Evolutionary conservation across 2,329 filamentous ascomycete genomes (phyloP).

Genomic region (Spiromastix sp.): DNA sequence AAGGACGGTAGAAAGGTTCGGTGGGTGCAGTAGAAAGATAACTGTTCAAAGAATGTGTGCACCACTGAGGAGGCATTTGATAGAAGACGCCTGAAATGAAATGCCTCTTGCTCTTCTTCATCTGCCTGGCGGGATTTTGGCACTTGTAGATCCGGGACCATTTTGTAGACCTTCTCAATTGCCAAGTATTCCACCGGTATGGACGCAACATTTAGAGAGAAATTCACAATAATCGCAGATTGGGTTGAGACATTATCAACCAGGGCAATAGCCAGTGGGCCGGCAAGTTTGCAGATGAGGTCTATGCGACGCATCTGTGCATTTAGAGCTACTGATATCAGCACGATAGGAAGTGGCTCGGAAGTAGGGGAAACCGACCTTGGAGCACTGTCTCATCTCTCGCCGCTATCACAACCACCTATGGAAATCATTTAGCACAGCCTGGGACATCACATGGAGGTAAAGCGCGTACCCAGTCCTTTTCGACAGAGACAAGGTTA

Average conservation of each 20-base stretch:
- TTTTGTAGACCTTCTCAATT: conserved; percentile 25
- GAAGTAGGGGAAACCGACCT: conserved; percentile 25
- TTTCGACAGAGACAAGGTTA: conserved; percentile 59
- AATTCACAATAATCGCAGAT: conserved; percentile 37
- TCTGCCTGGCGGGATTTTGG: not conserved
- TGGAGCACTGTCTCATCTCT: conserved; percentile 30
- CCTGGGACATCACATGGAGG: too few relatives aligned
- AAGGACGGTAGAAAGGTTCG: conserved; percentile 36
- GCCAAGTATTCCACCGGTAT: conserved; percentile 31
- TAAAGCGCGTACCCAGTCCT: conserved; percentile 48
- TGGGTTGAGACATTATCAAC: conserved; percentile 35
- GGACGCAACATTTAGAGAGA: conserved; percentile 33
- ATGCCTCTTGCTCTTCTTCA: not conserved
- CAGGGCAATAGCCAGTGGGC: conserved; percentile 42
- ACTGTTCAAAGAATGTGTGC: not conserved
- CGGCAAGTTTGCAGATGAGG: conserved; percentile 46
- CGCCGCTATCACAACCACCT: conserved; percentile 24
- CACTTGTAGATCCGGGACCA: not conserved
- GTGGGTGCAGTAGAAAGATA: conserved; percentile 27
- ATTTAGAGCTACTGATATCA: conserved; percentile 30
- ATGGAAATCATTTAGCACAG: conserved; percentile 1
- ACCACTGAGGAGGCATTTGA: not conserved
- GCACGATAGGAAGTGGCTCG: conserved; percentile 8
- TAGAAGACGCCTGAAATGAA: not conserved
- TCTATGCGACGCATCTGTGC: conserved; percentile 48